phyloP scores from a whole-genome alignment of 306 rosid species.

The Lathyrus sativus region DNA sequence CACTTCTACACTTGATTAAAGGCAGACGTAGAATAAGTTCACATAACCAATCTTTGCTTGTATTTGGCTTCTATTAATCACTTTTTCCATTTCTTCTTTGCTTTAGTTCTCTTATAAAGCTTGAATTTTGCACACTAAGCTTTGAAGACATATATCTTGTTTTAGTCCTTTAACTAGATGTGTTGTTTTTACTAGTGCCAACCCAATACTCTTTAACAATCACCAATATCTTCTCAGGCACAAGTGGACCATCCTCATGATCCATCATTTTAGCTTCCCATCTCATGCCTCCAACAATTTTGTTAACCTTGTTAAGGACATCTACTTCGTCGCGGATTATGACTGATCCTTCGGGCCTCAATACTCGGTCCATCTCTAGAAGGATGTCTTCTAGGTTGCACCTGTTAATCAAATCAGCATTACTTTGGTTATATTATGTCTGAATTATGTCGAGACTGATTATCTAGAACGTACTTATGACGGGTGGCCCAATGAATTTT shows the following conservation, averaged over 20 bases:
- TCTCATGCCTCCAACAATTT: conserved; percentile 80
- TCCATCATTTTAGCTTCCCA: conserved; percentile 87
- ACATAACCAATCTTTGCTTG: conserved; percentile 40
- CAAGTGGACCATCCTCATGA: conserved; percentile 92
- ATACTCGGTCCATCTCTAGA: conserved; percentile 89
- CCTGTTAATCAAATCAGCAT: conserved; percentile 49
- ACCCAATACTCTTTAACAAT: conserved; percentile 85
- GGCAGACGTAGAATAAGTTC: conserved; percentile 50
- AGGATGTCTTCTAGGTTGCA: conserved; percentile 85
- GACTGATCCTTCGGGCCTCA: conserved; percentile 84
- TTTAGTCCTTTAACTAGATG: conserved; percentile 43
- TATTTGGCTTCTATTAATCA: conserved; percentile 29
- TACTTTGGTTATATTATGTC: not conserved
- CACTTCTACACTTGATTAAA: conserved; percentile 43
- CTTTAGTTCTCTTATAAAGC: conserved; percentile 24
- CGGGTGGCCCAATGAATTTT: not conserved
- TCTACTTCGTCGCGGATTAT: conserved; percentile 82
- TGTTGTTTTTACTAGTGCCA: conserved; percentile 50
- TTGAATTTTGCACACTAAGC: conserved; percentile 17
- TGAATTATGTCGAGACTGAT: not conserved
- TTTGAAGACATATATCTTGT: not conserved
- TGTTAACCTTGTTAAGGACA: conserved; percentile 71
- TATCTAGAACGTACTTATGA: not conserved
- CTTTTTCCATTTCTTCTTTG: conserved; percentile 23
- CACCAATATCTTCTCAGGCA: conserved; percentile 82